Base-by-base conservation (phyloP, 2,329 filamentous ascomycete genomes). In the Phialocephala sp. region DNA sequence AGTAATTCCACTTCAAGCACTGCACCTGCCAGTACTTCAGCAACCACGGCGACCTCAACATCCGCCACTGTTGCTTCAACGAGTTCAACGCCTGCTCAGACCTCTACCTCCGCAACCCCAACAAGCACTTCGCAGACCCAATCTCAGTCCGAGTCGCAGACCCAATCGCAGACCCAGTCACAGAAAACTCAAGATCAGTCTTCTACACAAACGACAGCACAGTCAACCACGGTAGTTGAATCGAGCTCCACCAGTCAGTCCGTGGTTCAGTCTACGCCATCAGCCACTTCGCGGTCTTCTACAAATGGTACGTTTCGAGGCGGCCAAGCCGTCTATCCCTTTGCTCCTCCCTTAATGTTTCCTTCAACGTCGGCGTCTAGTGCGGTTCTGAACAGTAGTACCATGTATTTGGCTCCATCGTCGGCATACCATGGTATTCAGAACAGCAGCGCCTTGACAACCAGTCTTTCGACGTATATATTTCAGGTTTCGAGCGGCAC, bases 251-350 rank as follows among this genome's bases (percentile, higher is more conserved):
- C 60, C 36, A 54, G 27, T 54, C 50, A 18, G 32, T 54, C 50
- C 24, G 11, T 22, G 12, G 50, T 18, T 27, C 11, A 54, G 18
- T 54, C 50, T 11, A 35, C 56, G 45, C 24, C 67, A 36, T 54
- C 65, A 22, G 60, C 47, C 20, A 65, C 65, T 56, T 52, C 64
- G 50, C 43, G 27, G 24, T 59, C 60, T 32, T 50, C 68, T 45
- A 50, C 66, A 45, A 62, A 65, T 67, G 70, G 70, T 72, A 71
- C 57, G 70, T 72, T 66, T 37, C 57, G 52, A 45, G 65, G 65
- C 64, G 62, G 59, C 37, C 60, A 55, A 32, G 64, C 62, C 41
- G 64, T 63, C 59, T 66, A 64, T 71, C 64, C 66, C 37, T 70
- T 66, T 66, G 55, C 68, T 63, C 63, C 64, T 56, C 65, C 54